phyloP scores from a whole-genome alignment of 805 yeast species.

The Phaffomyces antillensis region DNA sequence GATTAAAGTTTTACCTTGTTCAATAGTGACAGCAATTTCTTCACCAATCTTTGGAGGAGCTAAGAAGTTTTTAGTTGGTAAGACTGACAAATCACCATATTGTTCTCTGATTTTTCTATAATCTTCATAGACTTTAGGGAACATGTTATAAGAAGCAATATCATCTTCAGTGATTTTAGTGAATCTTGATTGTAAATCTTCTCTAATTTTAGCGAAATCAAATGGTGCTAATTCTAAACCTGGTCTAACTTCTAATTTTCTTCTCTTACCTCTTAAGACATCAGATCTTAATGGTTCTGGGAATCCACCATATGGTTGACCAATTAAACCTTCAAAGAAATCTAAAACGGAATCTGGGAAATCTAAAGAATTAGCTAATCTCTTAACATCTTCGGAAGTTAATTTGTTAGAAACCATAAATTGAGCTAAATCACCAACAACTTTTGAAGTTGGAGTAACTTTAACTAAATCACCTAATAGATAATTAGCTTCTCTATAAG shows the following conservation, averaged over 20 bases:
- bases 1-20: constrained; percentile 90
- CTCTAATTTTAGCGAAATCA: constrained; percentile 63
- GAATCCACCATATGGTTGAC: constrained; percentile 99
- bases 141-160: constrained; percentile 94
- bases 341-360: constrained; percentile 98
- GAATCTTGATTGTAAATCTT: constrained; percentile 70
- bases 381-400: constrained; percentile 74
- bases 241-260: constrained; percentile 83
- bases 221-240: constrained; percentile 86
- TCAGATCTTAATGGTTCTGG: constrained; percentile 97
- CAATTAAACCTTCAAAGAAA: constrained; percentile 98
- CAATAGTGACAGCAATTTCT: constrained; percentile 83
- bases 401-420: constrained; percentile 97
- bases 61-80: constrained; percentile 88
- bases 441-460: constrained; percentile 99
- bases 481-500: constrained; percentile 85
- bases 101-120: constrained; percentile 66
- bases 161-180: constrained; percentile 80
- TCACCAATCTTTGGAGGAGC: constrained; percentile 84
- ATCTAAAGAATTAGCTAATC: constrained; percentile 84
- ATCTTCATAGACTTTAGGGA: constrained; percentile 93
- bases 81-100: constrained; percentile 88
- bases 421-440: constrained; percentile 99
- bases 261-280: constrained; percentile 85
- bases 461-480: constrained; percentile 94